Conservation (phyloP, 805 yeast genomes). For the Kuraishia piskuri region DNA sequence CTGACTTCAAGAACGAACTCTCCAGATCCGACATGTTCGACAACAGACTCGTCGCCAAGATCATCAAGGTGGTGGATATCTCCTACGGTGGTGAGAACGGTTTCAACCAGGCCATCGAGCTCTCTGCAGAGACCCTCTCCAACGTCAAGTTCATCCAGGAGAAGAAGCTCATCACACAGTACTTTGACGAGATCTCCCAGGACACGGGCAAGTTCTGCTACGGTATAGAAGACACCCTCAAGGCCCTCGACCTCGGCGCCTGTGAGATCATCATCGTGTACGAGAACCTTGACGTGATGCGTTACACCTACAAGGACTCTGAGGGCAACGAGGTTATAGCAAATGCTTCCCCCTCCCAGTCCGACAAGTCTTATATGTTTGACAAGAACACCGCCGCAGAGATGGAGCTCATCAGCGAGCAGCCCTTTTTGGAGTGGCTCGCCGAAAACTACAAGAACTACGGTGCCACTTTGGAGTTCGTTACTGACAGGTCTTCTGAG, state of each 20-base stretch:
- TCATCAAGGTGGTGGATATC: conserved; percentile 89
- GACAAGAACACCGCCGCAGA: conserved; percentile 87
- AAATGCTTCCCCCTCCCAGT: conserved; percentile 62
- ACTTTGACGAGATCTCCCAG: conserved; percentile 95
- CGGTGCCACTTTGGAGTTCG: conserved; percentile 95
- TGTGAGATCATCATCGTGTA: conserved; percentile 87
- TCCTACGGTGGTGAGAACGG: conserved; percentile 99
- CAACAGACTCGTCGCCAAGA: conserved; percentile 75
- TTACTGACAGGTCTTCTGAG: conserved; percentile 92
- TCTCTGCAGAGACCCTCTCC: conserved; percentile 93
- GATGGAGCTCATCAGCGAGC: conserved; percentile 82
- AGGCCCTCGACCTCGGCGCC: conserved; percentile 95
- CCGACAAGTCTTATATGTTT: conserved; percentile 65
- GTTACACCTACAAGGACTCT: conserved; percentile 77
- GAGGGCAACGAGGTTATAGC: conserved; percentile 74
- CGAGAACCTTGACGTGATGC: conserved; percentile 79
- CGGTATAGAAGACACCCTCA: conserved; percentile 93
- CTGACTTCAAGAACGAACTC: conserved; percentile 95
- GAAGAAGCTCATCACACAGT: conserved; percentile 84
- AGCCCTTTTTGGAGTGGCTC: conserved; percentile 89
- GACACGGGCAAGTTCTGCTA: conserved; percentile 97
- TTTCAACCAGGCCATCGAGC: conserved; percentile 97
- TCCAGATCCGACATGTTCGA: conserved; percentile 91
- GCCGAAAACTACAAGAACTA: conserved; percentile 92
- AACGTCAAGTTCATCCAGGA: conserved; percentile 98